Evolutionary conservation across 1,139 yeast genomes (phyloP).

Genomic region (Kodamaea sp.): DNA sequence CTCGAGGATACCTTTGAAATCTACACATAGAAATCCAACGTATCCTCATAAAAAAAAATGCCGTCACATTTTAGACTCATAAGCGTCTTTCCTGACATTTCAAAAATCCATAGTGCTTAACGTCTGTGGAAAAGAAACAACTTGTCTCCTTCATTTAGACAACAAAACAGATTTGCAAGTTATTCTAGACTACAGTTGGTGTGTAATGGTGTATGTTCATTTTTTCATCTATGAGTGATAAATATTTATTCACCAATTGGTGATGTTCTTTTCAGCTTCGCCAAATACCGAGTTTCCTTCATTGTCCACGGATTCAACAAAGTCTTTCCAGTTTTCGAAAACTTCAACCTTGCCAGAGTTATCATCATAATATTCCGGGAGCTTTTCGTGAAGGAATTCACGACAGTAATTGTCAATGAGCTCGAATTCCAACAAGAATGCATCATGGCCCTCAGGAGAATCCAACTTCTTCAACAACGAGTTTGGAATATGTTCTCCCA

Average conservation of each 20-base stretch:
- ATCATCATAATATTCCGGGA: conserved; percentile 57
- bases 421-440: conserved; percentile 85
- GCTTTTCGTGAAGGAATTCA: conserved; percentile 57
- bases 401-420: conserved; percentile 72
- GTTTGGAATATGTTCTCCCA: conserved; percentile 75
- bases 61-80: no score
- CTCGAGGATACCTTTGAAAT: no score
- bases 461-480: conserved; percentile 68
- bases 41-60: no score
- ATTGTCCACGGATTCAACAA: conserved; percentile 38
- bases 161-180: neutral
- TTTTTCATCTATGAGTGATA: neutral
- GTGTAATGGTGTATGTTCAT: no score
- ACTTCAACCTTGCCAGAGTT: conserved; percentile 48
- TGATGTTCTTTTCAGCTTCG: conserved; percentile 84
- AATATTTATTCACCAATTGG: conserved; percentile 64
- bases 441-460: conserved; percentile 99
- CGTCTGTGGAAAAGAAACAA: no score
- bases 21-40: no score
- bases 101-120: no score
- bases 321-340: conserved; percentile 53
- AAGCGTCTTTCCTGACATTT: no score
- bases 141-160: no score
- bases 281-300: conserved; percentile 84
- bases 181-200: no score